Evolutionary conservation across 1,139 yeast genomes (phyloP).

Genomic region (Blastobotrys serpentis): DNA sequence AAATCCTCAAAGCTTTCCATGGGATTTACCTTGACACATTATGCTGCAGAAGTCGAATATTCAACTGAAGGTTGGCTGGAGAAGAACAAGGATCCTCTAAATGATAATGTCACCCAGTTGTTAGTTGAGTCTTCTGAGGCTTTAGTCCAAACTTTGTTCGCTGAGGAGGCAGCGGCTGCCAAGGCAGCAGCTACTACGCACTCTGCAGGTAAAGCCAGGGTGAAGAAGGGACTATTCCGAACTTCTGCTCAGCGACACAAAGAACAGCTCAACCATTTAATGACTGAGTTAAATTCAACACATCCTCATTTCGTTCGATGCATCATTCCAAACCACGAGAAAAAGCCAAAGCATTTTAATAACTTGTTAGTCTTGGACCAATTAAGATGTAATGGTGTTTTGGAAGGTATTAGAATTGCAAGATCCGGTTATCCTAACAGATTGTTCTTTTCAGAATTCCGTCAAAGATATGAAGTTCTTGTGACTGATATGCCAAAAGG

Average conservation of each 20-base stretch:
- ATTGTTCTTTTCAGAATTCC: slow-evolving; percentile 78
- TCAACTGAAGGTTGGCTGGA: slow-evolving; percentile 90
- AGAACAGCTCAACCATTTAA: slow-evolving; percentile 71
- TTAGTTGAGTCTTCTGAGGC: slow-evolving; percentile 57
- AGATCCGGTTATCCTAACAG: slow-evolving; percentile 97
- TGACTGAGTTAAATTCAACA: slow-evolving; percentile 73
- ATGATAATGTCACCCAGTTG: slow-evolving; percentile 64
- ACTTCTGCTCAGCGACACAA: slow-evolving; percentile 78
- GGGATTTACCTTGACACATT: slow-evolving; percentile 78
- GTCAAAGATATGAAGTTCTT: slow-evolving; percentile 68
- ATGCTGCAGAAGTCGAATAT: slow-evolving; percentile 94
- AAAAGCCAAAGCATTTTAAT: slow-evolving; percentile 70
- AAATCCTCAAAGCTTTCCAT: slow-evolving; percentile 59
- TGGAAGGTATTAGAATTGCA: slow-evolving; percentile 96
- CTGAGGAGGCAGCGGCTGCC: slow-evolving; percentile 30
- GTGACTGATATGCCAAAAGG: slow-evolving; percentile 44
- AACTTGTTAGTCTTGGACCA: slow-evolving; percentile 80
- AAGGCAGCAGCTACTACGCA: slow-evolving; percentile 20
- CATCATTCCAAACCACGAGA: slow-evolving; percentile 82
- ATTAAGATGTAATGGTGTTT: slow-evolving; percentile 92
- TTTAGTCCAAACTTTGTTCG: slow-evolving; percentile 52
- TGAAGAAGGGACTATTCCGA: slow-evolving; percentile 53
- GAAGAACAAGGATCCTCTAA: slow-evolving; percentile 91
- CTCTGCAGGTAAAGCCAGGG: slow-evolving; percentile 25
- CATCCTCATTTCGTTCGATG: slow-evolving; percentile 98